Conservation (phyloP, 495 filamentous ascomycete species). For the Hypoxylon trugodes region DNA sequence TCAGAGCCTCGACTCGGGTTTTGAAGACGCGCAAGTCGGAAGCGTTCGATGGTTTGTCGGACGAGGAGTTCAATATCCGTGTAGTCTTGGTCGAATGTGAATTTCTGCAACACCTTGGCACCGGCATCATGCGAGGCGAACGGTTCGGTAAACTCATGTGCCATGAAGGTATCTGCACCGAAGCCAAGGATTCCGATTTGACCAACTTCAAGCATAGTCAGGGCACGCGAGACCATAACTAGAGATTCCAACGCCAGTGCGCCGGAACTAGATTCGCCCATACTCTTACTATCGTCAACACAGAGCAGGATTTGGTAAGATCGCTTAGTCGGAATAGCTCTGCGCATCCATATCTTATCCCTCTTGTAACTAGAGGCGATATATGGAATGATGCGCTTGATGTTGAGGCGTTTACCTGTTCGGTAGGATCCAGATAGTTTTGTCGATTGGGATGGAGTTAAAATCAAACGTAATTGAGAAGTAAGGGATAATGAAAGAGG, state of each 20-base stretch:
- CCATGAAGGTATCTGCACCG: slow-evolving; percentile 83
- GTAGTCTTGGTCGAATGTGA: slow-evolving; percentile 82
- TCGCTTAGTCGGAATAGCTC: slow-evolving; percentile 87
- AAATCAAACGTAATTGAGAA: slow-evolving; percentile 93
- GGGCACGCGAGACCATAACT: slow-evolving; percentile 81
- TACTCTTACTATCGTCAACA: slow-evolving; percentile 93
- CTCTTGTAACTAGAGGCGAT: slow-evolving; percentile 97
- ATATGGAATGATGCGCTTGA: slow-evolving; percentile 98
- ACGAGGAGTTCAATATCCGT: slow-evolving; percentile 87
- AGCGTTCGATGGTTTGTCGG: slow-evolving; percentile 76
- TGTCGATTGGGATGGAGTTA: slow-evolving; percentile 91
- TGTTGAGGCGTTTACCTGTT: slow-evolving; percentile 97
- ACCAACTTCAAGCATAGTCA: slow-evolving; percentile 92
- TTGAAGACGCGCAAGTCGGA: slow-evolving; percentile 75
- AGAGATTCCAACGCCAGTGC: slow-evolving; percentile 87
- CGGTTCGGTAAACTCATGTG: slow-evolving; percentile 82
- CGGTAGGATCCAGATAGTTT: slow-evolving; percentile 97
- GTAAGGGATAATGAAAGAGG: slow-evolving; percentile 86
- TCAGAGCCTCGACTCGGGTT: slow-evolving; percentile 64
- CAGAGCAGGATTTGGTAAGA: slow-evolving; percentile 97
- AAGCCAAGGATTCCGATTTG: slow-evolving; percentile 91
- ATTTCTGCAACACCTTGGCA: slow-evolving; percentile 79
- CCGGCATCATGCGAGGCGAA: slow-evolving; percentile 84
- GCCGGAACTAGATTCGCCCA: slow-evolving; percentile 75
- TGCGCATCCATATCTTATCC: slow-evolving; percentile 99